Percentiles rank a stretch among this genome's conserved stretches.
Conservation (phyloP, 345 rosid species). For the Syzygium jambos region DNA sequence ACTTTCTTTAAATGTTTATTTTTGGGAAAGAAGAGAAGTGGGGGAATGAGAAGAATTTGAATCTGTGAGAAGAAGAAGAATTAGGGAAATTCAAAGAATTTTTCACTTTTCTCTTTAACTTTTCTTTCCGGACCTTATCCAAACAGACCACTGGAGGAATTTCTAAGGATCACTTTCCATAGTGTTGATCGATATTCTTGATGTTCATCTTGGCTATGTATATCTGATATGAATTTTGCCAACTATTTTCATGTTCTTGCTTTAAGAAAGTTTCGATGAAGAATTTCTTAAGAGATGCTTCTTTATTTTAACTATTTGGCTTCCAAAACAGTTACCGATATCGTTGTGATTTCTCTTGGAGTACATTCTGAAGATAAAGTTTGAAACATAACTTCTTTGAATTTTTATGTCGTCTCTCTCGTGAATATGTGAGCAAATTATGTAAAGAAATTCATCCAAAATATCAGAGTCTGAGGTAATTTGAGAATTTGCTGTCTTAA, state of each 20-base stretch:
- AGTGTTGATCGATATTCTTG: not conserved
- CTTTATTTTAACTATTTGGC: not conserved
- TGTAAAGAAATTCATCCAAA: not conserved
- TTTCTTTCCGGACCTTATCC: not conserved
- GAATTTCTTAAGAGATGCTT: not conserved
- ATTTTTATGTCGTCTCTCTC: not conserved
- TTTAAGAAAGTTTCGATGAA: not conserved
- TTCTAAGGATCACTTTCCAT: not conserved
- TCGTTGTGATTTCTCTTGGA: not conserved
- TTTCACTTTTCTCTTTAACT: not conserved
- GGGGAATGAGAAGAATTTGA: not conserved
- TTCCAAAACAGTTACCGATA: not conserved
- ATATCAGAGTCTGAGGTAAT: not conserved
- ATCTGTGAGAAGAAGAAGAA: not conserved
- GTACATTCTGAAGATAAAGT: not conserved
- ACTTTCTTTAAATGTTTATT: not conserved
- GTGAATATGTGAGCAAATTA: not conserved
- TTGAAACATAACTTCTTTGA: not conserved
- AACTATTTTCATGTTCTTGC: not conserved
- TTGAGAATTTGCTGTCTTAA: not conserved
- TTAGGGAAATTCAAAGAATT: not conserved
- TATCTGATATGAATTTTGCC: not conserved
- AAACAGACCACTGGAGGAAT: not conserved
- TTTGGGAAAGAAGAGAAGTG: not conserved
- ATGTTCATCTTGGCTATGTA: not conserved